phyloP scores from a whole-genome alignment of 106 monocot genomes.

The Dendrobium officinale region DNA sequence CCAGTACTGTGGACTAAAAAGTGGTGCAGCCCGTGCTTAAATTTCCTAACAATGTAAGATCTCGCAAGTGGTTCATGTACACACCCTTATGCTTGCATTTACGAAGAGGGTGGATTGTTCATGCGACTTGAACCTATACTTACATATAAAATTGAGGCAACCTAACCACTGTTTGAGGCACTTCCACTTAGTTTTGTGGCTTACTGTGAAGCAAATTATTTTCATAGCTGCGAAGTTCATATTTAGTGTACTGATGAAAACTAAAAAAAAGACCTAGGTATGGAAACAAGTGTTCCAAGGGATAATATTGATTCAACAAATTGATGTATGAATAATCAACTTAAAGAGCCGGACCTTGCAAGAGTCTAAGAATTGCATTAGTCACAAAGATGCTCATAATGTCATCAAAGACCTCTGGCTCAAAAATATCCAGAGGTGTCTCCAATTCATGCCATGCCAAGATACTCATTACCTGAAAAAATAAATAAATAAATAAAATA shows the following conservation, averaged over 20 bases:
- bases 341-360: slow-evolving; percentile 44
- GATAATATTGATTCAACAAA: not conserved
- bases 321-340: not conserved
- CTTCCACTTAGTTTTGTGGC: not conserved
- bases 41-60: no score
- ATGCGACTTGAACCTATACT: not conserved
- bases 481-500: no score
- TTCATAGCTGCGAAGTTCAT: not conserved
- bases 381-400: slow-evolving; percentile 68
- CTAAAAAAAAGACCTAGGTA: no score
- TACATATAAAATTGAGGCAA: not conserved
- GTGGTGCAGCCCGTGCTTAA: no score
- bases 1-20: no score
- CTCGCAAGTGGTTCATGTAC: not conserved
- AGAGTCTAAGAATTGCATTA: slow-evolving; percentile 46
- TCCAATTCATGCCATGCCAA: slow-evolving; percentile 70
- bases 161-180: not conserved
- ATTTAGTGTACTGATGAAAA: no score
- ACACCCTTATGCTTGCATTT: not conserved
- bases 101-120: not conserved
- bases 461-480: slow-evolving; percentile 50
- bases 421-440: slow-evolving; percentile 49
- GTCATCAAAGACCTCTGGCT: slow-evolving; percentile 46
- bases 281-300: no score
- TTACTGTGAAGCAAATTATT: not conserved